Conservation (phyloP, 352 stramenopile genomes). For the Pythium phragmiticola region DNA sequence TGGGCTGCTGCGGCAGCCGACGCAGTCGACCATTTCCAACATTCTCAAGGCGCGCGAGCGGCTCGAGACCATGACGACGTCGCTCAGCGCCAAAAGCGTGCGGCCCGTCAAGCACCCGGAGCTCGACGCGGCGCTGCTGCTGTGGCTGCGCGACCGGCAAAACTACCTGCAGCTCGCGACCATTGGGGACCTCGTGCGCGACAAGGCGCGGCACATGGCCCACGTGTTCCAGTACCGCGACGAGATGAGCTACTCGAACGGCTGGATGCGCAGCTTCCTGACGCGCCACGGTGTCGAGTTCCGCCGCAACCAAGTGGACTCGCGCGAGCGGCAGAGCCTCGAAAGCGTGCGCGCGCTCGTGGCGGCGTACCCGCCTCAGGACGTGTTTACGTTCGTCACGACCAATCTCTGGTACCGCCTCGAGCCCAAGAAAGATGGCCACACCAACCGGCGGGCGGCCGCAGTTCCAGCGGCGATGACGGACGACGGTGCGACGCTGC, state of each 20-base stretch:
- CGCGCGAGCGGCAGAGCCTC: constrained; percentile 7
- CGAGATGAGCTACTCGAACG: constrained; percentile 55
- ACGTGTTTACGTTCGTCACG: constrained; percentile 26
- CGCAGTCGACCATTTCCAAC: constrained; percentile 68
- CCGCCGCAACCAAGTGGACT: constrained; percentile 25
- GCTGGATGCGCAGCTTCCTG: constrained; percentile 63
- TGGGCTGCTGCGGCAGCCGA: constrained; percentile 42
- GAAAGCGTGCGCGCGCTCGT: constrained; percentile 4
- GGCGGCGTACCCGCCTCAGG: constrained; percentile 16
- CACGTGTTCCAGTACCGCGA: constrained; percentile 38
- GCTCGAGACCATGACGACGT: constrained; percentile 41
- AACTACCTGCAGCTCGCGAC: constrained; percentile 27
- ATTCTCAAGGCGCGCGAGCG: constrained; percentile 48
- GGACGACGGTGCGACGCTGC: neutral
- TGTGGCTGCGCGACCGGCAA: constrained; percentile 46
- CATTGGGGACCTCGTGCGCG: constrained; percentile 33
- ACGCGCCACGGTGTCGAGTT: constrained; percentile 51
- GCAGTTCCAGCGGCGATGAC: neutral
- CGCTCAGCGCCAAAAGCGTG: constrained; percentile 40
- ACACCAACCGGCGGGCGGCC: neutral
- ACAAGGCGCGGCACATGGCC: constrained; percentile 36
- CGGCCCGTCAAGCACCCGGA: constrained; percentile 51
- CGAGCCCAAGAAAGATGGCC: constrained; percentile 21
- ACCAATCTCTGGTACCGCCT: constrained; percentile 23
- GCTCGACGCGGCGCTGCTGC: constrained; percentile 43